Conservation (phyloP, 129 eudicot genomes). For the Flaveria robusta region DNA sequence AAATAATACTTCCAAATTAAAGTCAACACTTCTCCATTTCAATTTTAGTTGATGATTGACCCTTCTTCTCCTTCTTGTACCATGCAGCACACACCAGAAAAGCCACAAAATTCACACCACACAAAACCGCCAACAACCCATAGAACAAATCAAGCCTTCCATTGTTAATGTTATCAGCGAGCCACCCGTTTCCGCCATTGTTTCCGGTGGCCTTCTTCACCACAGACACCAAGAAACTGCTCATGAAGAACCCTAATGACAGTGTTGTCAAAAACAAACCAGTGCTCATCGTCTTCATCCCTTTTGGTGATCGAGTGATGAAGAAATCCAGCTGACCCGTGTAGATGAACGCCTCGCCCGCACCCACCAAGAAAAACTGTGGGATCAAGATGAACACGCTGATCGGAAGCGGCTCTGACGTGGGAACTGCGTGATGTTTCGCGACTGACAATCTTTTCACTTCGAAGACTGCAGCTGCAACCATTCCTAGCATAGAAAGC, state of each 20-base stretch:
- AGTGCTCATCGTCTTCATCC: slow-evolving; percentile 97
- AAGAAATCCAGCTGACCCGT: slow-evolving; percentile 95
- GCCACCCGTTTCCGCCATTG: slow-evolving; percentile 59
- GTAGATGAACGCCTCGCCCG: slow-evolving; percentile 94
- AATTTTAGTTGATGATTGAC: slow-evolving; percentile 26
- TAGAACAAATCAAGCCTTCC: slow-evolving; percentile 85
- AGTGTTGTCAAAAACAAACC: slow-evolving; percentile 91
- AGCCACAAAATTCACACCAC: slow-evolving; percentile 54
- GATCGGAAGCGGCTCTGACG: slow-evolving; percentile 56
- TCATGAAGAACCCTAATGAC: slow-evolving; percentile 80
- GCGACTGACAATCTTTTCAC: slow-evolving; percentile 66
- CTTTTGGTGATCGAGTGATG: slow-evolving; percentile 88
- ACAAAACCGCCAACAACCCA: slow-evolving; percentile 52
- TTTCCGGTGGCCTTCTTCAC: slow-evolving; percentile 64
- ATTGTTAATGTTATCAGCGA: slow-evolving; percentile 70
- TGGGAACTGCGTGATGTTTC: neutral
- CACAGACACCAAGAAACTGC: slow-evolving; percentile 78
- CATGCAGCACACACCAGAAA: slow-evolving; percentile 68
- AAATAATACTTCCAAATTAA: slow-evolving; percentile 4
- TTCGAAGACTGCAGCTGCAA: slow-evolving; percentile 65
- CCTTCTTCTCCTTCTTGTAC: slow-evolving; percentile 48
- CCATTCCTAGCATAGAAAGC: slow-evolving; percentile 79
- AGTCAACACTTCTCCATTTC: slow-evolving; percentile 43
- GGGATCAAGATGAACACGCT: slow-evolving; percentile 76
- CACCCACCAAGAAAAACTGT: slow-evolving; percentile 77